phyloP scores from a whole-genome alignment of 2,329 filamentous ascomycete genomes.

The Alternaria sp. region DNA sequence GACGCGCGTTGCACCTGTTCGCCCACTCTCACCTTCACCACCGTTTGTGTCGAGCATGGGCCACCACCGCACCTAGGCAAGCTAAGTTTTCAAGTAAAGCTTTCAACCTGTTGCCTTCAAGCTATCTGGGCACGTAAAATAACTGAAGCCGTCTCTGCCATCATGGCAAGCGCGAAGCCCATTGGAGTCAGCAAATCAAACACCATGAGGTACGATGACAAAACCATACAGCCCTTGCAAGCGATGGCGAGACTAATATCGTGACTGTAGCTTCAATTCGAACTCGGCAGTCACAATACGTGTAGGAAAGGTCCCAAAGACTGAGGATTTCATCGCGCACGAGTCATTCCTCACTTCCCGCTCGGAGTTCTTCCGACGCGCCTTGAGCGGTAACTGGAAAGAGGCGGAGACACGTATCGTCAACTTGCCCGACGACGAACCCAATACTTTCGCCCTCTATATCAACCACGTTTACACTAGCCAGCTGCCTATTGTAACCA shows the following conservation, averaged over 20 bases:
- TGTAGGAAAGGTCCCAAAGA: conserved; percentile 7
- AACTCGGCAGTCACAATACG: conserved; percentile 5
- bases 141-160: too few species aligned
- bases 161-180: background rate
- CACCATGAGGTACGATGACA: background rate
- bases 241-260: background rate
- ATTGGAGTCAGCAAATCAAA: background rate
- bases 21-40: background rate
- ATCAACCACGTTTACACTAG: conserved; percentile 19
- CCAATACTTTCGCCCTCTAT: conserved; percentile 23
- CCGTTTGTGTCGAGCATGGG: background rate
- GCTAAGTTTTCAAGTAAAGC: background rate
- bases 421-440: conserved; percentile 18
- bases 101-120: background rate
- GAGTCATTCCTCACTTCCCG: conserved; percentile 17
- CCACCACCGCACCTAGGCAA: background rate
- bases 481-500: background rate
- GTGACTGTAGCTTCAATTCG: background rate
- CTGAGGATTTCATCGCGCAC: conserved; percentile 21
- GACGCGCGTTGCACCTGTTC: too few species aligned
- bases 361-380: conserved; percentile 28
- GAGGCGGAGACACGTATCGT: conserved; percentile 18
- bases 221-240: background rate
- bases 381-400: conserved; percentile 25
- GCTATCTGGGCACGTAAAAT: background rate